Base-by-base conservation (phyloP, 257 asterid genomes). In the Buddleja alternifolia region DNA sequence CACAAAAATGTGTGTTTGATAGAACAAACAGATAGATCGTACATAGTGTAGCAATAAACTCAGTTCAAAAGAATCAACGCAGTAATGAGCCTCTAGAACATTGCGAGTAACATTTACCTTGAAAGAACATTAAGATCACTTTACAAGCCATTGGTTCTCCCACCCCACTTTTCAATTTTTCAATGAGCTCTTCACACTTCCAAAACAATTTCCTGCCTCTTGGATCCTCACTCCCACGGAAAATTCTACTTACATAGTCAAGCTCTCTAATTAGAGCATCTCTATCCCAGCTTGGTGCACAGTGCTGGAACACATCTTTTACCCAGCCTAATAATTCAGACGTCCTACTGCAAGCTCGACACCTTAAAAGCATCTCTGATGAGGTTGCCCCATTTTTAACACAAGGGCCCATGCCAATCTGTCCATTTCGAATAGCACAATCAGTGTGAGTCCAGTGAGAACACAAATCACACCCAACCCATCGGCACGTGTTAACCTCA, bases 371-470 rank as follows among this genome's bases (percentile, higher is more conserved):
- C 92, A 86, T 89, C 83, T 89, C 97, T 4, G 84, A 86, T 10
- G 88, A 83, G 77, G 79, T 83, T 21, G 80, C 59, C 17, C 95
- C 96, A 61, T 66, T 84, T 76, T 83, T 89, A 69, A 75, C 85
- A 73, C 80, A 76, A 39, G 96, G 80, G 20, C 91, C 96, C 87
- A 73, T 86, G 23, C 93, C 90, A 68, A 92, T 87, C 69, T 60
- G 95, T 47, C 86, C 87, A 66, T 85, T 85, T 44, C 86, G 89
- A 72, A 92, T 87, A 56, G 96, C 97, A 83, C 96, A 92, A 75
- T 92, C 97, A 0, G 95, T 87, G 77, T 92, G 97, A 63, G 96
- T 89, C 97, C 97, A 91, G 63, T 91, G 97, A 55, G 96, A 89
- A 71, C 97, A 91, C 39, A 72, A 70, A 74, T 91, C 97, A 41